Conservation (phyloP, 345 rosid species). For the Populus alba region DNA sequence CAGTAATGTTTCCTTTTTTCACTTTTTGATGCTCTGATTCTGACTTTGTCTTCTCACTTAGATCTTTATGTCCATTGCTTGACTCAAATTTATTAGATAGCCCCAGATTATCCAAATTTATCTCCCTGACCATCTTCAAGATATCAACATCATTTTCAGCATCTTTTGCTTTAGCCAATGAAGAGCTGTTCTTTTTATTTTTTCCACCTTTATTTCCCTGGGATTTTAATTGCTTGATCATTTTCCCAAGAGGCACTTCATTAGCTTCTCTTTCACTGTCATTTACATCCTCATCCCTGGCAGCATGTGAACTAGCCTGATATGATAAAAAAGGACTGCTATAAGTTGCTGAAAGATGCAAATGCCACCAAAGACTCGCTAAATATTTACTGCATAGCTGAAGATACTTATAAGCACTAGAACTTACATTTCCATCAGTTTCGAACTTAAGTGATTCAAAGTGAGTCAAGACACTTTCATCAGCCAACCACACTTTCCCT, state of each 20-base stretch:
- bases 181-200: slow-evolving; percentile 46
- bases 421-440: slow-evolving; percentile 51
- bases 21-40: slow-evolving; percentile 43
- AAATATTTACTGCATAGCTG: slow-evolving; percentile 9
- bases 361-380: slow-evolving; percentile 1
- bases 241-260: slow-evolving; percentile 77
- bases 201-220: slow-evolving; percentile 58
- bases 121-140: slow-evolving; percentile 89
- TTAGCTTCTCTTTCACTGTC: slow-evolving; percentile 69
- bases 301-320: slow-evolving; percentile 50
- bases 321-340: slow-evolving; percentile 14
- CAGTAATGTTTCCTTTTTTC: slow-evolving; percentile 52
- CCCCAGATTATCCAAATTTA: slow-evolving; percentile 65
- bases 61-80: slow-evolving; percentile 73
- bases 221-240: slow-evolving; percentile 66
- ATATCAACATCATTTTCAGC: slow-evolving; percentile 73
- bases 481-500: slow-evolving; percentile 78
- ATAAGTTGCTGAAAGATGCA: slow-evolving; percentile 14
- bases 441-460: slow-evolving; percentile 67
- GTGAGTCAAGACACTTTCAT: slow-evolving; percentile 65
- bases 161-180: slow-evolving; percentile 43
- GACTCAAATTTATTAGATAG: slow-evolving; percentile 58
- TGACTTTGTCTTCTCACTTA: slow-evolving; percentile 38
- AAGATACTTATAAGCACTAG: slow-evolving; percentile 14
- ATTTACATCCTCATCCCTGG: slow-evolving; percentile 43